Conservation (phyloP, 108 stramenopile genomes). For the Conticribra guillardii region DNA sequence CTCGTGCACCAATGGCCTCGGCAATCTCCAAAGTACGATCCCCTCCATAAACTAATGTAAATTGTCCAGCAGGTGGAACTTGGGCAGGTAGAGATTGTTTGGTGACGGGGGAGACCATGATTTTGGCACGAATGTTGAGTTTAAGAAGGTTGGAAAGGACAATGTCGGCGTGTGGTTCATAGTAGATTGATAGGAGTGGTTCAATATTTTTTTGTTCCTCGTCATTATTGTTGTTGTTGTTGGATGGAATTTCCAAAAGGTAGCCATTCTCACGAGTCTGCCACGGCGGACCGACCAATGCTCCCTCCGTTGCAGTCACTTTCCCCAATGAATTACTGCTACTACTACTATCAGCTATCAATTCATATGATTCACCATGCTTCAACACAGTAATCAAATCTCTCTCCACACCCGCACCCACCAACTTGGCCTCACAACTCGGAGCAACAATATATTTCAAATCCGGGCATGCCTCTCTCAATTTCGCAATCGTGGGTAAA, state of each 20-base stretch:
- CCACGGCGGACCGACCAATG: constrained; percentile 67
- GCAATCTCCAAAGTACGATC: constrained; percentile 43
- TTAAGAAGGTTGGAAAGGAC: constrained; percentile 16
- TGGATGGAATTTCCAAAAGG: constrained; percentile 15
- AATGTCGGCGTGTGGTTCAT: constrained; percentile 60
- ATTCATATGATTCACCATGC: constrained; percentile 21
- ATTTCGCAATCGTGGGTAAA: constrained; percentile 38
- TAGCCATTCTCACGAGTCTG: constrained; percentile 59
- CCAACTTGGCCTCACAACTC: constrained; percentile 23
- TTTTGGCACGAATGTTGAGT: constrained; percentile 22
- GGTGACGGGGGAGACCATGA: constrained; percentile 51
- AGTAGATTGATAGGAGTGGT: constrained; percentile 41
- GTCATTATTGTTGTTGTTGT: constrained; percentile 5
- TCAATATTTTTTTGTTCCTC: no score
- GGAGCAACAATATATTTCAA: constrained; percentile 42
- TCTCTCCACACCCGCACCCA: constrained; percentile 11
- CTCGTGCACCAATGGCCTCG: constrained; percentile 22
- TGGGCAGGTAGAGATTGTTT: constrained; percentile 46
- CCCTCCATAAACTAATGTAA: constrained; percentile 51
- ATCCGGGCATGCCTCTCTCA: constrained; percentile 20
- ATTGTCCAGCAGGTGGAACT: constrained; percentile 23
- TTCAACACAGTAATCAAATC: constrained; percentile 29
- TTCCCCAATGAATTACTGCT: constrained; percentile 10
- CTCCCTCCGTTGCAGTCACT: constrained; percentile 50
- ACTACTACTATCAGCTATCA: no score